phyloP scores from a whole-genome alignment of 306 rosid species.

The Cucurbita argyrosperma region DNA sequence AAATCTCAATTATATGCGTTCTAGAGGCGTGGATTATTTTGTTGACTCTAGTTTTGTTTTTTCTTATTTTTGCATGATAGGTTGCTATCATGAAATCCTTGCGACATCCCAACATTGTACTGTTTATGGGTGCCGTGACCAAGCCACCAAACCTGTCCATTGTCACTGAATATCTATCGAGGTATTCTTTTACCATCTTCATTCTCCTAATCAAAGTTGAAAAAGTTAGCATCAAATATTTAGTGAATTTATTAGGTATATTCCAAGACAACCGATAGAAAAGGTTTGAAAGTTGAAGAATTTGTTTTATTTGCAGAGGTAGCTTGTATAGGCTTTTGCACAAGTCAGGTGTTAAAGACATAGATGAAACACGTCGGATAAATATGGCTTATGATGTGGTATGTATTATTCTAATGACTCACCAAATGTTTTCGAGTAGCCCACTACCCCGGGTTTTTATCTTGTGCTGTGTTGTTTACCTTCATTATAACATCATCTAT shows the following conservation, averaged over 20 bases:
- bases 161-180: slow-evolving; percentile 93
- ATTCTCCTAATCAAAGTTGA: background rate
- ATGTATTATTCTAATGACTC: slow-evolving; percentile 13
- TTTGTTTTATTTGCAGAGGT: slow-evolving; percentile 66
- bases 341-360: slow-evolving; percentile 66
- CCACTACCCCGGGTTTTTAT: background rate
- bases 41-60: slow-evolving; percentile 10
- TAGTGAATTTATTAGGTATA: background rate
- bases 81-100: slow-evolving; percentile 89
- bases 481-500: background rate
- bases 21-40: background rate
- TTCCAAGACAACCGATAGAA: slow-evolving; percentile 6
- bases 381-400: slow-evolving; percentile 97
- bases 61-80: slow-evolving; percentile 30
- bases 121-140: slow-evolving; percentile 97
- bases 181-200: slow-evolving; percentile 32
- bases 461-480: slow-evolving; percentile 2
- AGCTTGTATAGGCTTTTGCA: slow-evolving; percentile 92
- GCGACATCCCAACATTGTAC: slow-evolving; percentile 95
- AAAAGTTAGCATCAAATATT: background rate
- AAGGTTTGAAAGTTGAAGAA: slow-evolving; percentile 9
- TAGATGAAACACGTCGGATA: slow-evolving; percentile 88
- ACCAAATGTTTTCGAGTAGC: background rate
- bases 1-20: background rate
- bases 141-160: slow-evolving; percentile 92